These are phyloP conservation scores for Fonsecaea pedrosoi DNA, from an alignment of 2,329 filamentous ascomycete species.

Conservation along the genomic window DNA sequence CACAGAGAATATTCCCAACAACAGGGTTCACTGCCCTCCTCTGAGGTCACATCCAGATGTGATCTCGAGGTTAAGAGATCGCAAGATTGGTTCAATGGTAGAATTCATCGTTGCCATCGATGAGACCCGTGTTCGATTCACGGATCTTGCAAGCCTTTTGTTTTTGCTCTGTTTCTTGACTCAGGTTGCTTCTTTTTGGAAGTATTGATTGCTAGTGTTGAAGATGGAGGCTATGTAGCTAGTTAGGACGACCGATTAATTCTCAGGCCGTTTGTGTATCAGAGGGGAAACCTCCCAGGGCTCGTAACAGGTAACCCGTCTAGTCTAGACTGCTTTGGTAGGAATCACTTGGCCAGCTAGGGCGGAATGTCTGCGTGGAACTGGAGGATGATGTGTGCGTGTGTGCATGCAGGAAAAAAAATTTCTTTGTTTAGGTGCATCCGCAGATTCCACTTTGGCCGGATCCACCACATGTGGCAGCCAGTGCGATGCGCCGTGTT, in stretches of 20 bases:
- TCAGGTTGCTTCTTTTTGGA: neutral
- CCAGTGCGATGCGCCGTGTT: neutral
- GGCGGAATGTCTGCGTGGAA: neutral
- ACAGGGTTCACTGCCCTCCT: neutral
- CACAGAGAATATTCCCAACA: slow-evolving; percentile 8
- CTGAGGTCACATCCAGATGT: neutral
- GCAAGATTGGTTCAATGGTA: slow-evolving; percentile 50
- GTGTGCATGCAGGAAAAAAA: neutral
- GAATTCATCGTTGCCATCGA: slow-evolving; percentile 63
- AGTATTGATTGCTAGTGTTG: too few species aligned
- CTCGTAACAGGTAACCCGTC: neutral
- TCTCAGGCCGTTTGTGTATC: neutral
- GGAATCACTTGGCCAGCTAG: neutral
- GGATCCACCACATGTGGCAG: neutral
- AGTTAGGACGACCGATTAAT: neutral
- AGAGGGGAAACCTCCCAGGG: too few species aligned
- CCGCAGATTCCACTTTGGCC: neutral
- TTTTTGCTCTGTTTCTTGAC: neutral
- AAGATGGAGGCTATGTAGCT: too few species aligned
- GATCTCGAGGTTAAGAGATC: neutral
- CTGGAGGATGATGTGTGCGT: neutral
- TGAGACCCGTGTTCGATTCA: slow-evolving; percentile 58
- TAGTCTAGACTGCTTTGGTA: neutral
- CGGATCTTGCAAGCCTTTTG: slow-evolving; percentile 47
- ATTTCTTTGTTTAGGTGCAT: neutral